A percentile compares a stretch with the other conserved stretches of the same genome.
phyloP scores from a whole-genome alignment of 768 basidiomycete genomes.

The Suillus variegatus region DNA sequence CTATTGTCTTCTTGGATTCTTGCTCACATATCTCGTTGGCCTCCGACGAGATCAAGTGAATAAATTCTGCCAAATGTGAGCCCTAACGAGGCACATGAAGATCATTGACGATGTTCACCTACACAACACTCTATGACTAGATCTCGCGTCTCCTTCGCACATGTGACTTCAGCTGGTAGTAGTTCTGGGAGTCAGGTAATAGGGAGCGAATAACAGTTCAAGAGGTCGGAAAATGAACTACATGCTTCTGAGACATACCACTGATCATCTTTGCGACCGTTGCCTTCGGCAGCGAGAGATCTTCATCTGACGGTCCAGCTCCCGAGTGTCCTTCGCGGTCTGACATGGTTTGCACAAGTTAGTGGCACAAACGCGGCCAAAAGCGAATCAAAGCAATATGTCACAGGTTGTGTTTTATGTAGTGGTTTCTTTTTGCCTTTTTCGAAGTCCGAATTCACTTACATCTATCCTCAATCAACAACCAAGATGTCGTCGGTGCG shows the following conservation, averaged over 20 bases:
- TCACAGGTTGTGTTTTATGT: conserved; percentile 13
- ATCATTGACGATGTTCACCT: conserved; percentile 64
- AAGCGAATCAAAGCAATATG: conserved; percentile 10
- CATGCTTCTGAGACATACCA: conserved; percentile 48
- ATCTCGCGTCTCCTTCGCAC: conserved; percentile 96
- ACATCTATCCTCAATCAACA: conserved; percentile 32
- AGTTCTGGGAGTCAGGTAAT: conserved; percentile 58
- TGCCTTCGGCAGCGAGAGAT: conserved; percentile 93
- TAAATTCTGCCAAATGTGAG: conserved; percentile 72
- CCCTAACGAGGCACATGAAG: conserved; percentile 9
- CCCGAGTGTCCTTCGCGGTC: conserved; percentile 81
- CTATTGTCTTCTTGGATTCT: conserved; percentile 98
- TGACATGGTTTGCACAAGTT: conserved; percentile 64
- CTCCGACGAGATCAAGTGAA: conserved; percentile 95
- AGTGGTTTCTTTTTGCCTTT: conserved; percentile 23
- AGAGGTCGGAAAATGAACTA: conserved; percentile 6
- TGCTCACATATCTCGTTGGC: conserved; percentile 98
- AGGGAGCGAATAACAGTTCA: conserved; percentile 12
- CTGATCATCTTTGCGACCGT: conserved; percentile 97
- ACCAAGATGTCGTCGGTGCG: conserved; percentile 70
- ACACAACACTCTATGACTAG: conserved; percentile 98
- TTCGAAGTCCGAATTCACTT: conserved; percentile 41
- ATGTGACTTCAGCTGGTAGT: conserved; percentile 82
- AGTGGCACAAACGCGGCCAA: conserved; percentile 34
- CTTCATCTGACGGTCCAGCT: conserved; percentile 78